phyloP scores from a whole-genome alignment of 345 rosid genomes.

The thale cress (Arabidopsis thaliana) region DNA sequence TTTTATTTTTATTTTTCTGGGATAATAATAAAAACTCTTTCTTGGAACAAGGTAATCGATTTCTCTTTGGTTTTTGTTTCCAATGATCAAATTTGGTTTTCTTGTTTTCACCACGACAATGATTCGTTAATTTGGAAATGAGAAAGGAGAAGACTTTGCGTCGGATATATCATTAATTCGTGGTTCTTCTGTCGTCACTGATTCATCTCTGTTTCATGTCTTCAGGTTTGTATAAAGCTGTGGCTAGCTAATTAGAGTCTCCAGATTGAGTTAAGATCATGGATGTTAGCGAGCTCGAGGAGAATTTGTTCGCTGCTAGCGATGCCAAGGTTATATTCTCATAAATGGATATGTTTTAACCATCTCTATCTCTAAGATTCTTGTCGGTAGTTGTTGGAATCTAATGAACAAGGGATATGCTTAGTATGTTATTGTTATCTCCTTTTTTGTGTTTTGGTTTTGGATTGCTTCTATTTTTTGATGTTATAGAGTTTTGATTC shows the following conservation, averaged over 20 bases:
- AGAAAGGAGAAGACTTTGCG: neutral
- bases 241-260: neutral
- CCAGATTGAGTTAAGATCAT: neutral
- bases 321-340: conserved; percentile 8
- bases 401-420: neutral
- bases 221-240: conserved; percentile 8
- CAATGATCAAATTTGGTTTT: neutral
- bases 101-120: too few species aligned
- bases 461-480: neutral
- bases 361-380: neutral
- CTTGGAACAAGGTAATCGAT: too few species aligned
- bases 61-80: too few species aligned
- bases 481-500: neutral
- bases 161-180: neutral
- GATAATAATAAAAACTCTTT: too few species aligned
- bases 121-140: neutral
- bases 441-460: neutral
- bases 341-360: neutral
- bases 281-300: conserved; percentile 12
- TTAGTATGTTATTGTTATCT: neutral
- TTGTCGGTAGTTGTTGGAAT: neutral
- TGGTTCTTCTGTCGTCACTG: neutral
- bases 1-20: too few species aligned
- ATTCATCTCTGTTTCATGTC: neutral
- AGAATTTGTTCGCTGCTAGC: conserved; percentile 18